Evolutionary conservation across 345 rosid species (phyloP).

Genomic region (Kernera saxatilis): DNA sequence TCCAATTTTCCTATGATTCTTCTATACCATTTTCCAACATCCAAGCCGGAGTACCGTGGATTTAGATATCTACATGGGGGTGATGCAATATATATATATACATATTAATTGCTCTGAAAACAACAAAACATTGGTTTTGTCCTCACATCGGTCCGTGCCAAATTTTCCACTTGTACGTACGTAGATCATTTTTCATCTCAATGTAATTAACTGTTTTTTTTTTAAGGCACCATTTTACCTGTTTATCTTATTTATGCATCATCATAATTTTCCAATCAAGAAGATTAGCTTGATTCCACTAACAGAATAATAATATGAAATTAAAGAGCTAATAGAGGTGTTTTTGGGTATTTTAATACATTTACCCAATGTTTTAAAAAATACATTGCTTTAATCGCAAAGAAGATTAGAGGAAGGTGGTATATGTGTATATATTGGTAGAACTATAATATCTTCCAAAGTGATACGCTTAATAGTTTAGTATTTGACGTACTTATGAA

Average conservation of each 20-base stretch:
- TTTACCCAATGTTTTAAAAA: not conserved
- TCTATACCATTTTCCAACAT: not conserved
- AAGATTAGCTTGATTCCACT: not conserved
- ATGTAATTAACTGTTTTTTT: not conserved
- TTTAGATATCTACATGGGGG: no score
- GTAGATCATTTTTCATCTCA: not conserved
- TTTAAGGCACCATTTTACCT: not conserved
- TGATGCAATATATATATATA: not conserved
- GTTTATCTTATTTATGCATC: not conserved
- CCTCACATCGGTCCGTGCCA: not conserved
- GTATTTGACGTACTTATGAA: not conserved
- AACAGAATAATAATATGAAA: not conserved
- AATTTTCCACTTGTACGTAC: not conserved
- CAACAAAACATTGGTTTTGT: constrained; percentile 11
- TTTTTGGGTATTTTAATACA: not conserved
- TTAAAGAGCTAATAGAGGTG: not conserved
- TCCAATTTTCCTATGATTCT: not conserved
- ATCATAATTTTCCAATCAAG: not conserved
- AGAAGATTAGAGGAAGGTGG: no score
- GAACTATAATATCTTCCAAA: no score
- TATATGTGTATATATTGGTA: no score
- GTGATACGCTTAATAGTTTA: no score
- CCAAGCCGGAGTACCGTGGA: not conserved
- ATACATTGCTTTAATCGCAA: no score
- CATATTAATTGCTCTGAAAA: constrained; percentile 5